These are phyloP conservation scores for Solanum neorickii DNA, from an alignment of 257 asterid genomes.

Conservation along the genomic window DNA sequence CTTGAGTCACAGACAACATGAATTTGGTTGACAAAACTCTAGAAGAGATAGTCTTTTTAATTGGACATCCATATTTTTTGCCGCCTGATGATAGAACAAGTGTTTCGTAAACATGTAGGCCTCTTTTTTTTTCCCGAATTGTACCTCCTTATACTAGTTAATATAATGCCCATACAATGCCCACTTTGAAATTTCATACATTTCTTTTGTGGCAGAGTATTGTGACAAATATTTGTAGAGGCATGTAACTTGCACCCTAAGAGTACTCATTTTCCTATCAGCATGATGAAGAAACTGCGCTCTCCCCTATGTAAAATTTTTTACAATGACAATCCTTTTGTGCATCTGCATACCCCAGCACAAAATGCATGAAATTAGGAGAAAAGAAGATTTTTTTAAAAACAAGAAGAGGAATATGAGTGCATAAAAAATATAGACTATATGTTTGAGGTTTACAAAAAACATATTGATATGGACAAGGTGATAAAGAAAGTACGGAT, in stretches of 20 bases:
- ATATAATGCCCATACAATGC: neutral
- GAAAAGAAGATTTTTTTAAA: neutral
- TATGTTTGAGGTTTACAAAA: neutral
- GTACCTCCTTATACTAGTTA: no score
- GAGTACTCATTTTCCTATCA: neutral
- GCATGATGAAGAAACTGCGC: slow-evolving; percentile 2
- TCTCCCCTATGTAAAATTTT: slow-evolving; percentile 12
- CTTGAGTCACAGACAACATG: no score
- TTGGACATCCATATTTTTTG: no score
- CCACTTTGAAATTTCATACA: neutral
- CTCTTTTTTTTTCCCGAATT: no score
- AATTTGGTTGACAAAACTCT: no score
- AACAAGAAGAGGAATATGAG: neutral
- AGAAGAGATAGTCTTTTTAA: no score
- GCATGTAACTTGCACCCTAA: neutral
- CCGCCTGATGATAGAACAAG: no score
- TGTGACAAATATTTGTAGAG: neutral
- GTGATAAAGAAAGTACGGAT: neutral
- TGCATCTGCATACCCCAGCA: slow-evolving; percentile 2
- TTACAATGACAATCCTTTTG: slow-evolving; percentile 35
- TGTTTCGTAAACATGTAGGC: no score
- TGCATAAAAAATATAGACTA: neutral
- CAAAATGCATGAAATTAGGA: slow-evolving; percentile 38
- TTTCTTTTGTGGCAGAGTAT: neutral
- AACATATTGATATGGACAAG: neutral